These are phyloP conservation scores for Vickermania spadyakhi DNA, from an alignment of 208 protist species.

Conservation along the genomic window DNA sequence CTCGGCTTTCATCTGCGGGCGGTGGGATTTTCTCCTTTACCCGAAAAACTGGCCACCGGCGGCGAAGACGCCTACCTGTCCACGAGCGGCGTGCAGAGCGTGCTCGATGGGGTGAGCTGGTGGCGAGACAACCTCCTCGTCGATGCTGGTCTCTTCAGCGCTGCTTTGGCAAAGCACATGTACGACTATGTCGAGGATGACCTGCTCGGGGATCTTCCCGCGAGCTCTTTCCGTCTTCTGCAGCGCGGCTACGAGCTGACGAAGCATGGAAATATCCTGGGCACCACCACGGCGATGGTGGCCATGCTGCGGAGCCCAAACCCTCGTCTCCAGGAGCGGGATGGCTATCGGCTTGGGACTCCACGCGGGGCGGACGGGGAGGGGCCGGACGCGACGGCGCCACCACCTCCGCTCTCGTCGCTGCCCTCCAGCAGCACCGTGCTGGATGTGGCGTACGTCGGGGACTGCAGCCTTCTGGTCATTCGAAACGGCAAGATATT, in stretches of 20 bases:
- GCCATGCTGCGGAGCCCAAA: slow-evolving; percentile 19
- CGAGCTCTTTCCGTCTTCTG: slow-evolving; percentile 41
- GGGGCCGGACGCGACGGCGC: not conserved
- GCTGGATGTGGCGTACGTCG: slow-evolving; percentile 48
- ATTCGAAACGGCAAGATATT: slow-evolving; percentile 34
- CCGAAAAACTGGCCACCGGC: slow-evolving; percentile 31
- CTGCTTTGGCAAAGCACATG: slow-evolving; percentile 45
- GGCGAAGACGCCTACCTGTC: slow-evolving; percentile 71
- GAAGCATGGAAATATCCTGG: slow-evolving; percentile 36
- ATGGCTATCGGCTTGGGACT: slow-evolving; percentile 3
- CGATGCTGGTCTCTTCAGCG: slow-evolving; percentile 57
- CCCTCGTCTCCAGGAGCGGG: slow-evolving; percentile 15
- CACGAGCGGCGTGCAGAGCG: slow-evolving; percentile 27
- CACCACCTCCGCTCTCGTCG: too few relatives aligned
- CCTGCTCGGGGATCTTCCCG: slow-evolving; percentile 32
- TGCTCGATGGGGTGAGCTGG: slow-evolving; percentile 73
- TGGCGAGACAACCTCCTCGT: slow-evolving; percentile 50
- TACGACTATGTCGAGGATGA: slow-evolving; percentile 59
- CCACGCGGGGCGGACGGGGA: not conserved
- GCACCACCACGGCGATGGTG: slow-evolving; percentile 56
- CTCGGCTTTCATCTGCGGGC: slow-evolving; percentile 40
- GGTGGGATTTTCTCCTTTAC: slow-evolving; percentile 20
- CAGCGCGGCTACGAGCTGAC: slow-evolving; percentile 41
- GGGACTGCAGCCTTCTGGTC: slow-evolving; percentile 52
- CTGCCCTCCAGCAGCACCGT: slow-evolving; percentile 6